These are phyloP conservation scores for Anacardium occidentale DNA, from an alignment of 345 rosid genomes.

Conservation along the genomic window DNA sequence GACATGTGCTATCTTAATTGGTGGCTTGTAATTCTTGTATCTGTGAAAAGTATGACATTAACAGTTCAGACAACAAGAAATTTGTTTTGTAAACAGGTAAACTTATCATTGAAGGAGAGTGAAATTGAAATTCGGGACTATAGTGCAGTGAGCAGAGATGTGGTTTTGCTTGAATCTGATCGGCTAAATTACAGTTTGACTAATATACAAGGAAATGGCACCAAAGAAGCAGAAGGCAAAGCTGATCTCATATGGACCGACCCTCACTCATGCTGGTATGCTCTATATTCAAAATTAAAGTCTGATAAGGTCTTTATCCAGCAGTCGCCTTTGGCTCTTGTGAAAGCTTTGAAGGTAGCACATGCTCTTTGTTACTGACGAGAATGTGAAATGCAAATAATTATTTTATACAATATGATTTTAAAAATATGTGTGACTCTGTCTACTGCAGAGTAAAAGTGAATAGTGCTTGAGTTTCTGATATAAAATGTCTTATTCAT, in stretches of 20 bases:
- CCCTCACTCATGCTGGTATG: slow-evolving; percentile 83
- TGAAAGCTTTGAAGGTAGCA: slow-evolving; percentile 90
- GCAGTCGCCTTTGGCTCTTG: slow-evolving; percentile 87
- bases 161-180: slow-evolving; percentile 56
- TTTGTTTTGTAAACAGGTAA: slow-evolving; percentile 42
- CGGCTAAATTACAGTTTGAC: slow-evolving; percentile 34
- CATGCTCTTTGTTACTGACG: slow-evolving; percentile 2
- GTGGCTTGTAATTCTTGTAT: slow-evolving; percentile 3
- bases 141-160: slow-evolving; percentile 65
- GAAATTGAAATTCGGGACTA: slow-evolving; percentile 77
- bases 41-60: background rate
- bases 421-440: background rate
- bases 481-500: background rate
- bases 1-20: background rate
- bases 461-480: background rate
- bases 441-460: background rate
- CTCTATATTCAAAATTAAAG: slow-evolving; percentile 75
- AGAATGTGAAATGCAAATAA: background rate
- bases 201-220: slow-evolving; percentile 22
- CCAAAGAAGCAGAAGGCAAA: slow-evolving; percentile 29
- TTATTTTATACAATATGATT: background rate
- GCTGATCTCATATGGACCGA: slow-evolving; percentile 70
- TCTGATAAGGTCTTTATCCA: slow-evolving; percentile 61
- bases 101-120: slow-evolving; percentile 42
- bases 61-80: slow-evolving; percentile 3